Base-by-base conservation (phyloP, 192 early-diverging fungal genomes). In the Rhizophagus sp. region DNA sequence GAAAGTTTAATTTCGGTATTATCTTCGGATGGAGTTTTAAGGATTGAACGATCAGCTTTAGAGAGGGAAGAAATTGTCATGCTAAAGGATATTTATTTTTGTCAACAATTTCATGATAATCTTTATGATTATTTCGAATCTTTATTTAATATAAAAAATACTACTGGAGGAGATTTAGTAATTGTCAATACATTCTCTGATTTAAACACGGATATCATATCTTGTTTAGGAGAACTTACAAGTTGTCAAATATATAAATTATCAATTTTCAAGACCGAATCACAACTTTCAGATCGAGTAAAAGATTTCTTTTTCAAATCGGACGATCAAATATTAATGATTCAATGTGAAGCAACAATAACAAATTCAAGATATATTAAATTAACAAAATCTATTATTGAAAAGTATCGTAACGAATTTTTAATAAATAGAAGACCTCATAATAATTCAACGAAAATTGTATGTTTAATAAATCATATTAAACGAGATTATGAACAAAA, bases 181-280 rank as follows among this genome's bases (percentile, higher is more conserved):
- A 78, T 70, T 17, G 30, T 78, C n/a, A 68, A 65, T 65, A 78
- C 77, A 2, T 65, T 78, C 22, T 78, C 77, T 36, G 70, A 78
- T 24, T 41, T 78, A 1, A 78, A 78, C 4, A 47, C 52, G 3
- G 77, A 78, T 27, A 3, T 78, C 5, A 69, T 15, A 47, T 30
- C 27, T 70, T 71, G 66, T 13, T 19, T 78, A 41, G 8, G 44
- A 4, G 36, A 50, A 11, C 3, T 52, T 11, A n/a, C 49, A 24
- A 22, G 24, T 1, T 70, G 65, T 57, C 39, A 71, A 24, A 24
- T 78, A 4, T 24, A 71, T 8, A 78, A 78, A 69, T 36, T 78
- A 39, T 65, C 64, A 25, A 47, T 10, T 15, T 78, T 78, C 39
- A 78, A 49, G 24, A 33, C 77, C 12, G 77, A 78, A 47, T 0